These are phyloP conservation scores for Thalassiosira livingstoniorum DNA, from an alignment of 352 stramenopile genomes.

Conservation along the genomic window DNA sequence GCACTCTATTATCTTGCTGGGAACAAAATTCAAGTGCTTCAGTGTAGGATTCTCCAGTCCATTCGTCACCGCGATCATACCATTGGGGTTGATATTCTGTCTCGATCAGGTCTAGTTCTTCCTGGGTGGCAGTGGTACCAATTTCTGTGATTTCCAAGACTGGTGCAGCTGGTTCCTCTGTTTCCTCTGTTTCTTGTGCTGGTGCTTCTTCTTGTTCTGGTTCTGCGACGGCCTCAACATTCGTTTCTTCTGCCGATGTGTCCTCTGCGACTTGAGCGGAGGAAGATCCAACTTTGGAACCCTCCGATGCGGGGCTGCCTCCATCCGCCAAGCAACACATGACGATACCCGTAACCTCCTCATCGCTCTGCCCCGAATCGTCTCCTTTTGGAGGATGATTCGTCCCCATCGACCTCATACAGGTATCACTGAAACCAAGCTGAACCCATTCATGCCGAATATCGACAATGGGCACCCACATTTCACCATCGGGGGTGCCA, in stretches of 20 bases:
- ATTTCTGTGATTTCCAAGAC: neutral
- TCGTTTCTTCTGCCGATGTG: too few relatives aligned
- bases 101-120: neutral
- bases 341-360: constrained; percentile 46
- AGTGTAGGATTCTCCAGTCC: constrained; percentile 28
- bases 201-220: too few relatives aligned
- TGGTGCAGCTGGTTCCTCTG: neutral
- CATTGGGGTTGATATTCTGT: constrained; percentile 10
- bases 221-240: too few relatives aligned
- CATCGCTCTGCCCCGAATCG: constrained; percentile 9
- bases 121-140: neutral
- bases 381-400: constrained; percentile 13
- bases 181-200: too few relatives aligned
- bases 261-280: too few relatives aligned
- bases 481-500: neutral
- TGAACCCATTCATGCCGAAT: constrained; percentile 18
- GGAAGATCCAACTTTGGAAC: neutral
- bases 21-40: constrained; percentile 46
- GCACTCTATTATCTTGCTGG: constrained; percentile 14
- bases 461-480: constrained; percentile 8
- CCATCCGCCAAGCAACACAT: constrained; percentile 26
- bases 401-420: neutral
- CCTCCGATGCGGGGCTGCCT: neutral
- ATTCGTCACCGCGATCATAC: constrained; percentile 9
- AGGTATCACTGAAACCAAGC: neutral